Evolutionary conservation across 495 filamentous ascomycete species (phyloP), one percentile per base, ranked within the genome.

Genomic region (Thermothielavioides terrestris): DNA sequence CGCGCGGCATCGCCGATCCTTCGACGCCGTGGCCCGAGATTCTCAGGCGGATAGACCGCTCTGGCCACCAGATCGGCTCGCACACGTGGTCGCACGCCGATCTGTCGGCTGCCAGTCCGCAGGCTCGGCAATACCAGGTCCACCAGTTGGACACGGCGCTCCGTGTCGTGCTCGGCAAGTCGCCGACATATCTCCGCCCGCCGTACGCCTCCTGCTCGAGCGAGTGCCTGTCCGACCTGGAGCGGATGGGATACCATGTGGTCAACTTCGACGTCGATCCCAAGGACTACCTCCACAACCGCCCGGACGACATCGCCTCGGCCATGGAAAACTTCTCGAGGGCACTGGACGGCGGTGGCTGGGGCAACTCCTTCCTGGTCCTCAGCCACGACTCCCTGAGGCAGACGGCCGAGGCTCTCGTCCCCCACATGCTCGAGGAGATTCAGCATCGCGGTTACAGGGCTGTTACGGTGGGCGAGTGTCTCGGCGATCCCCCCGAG

Each of bases 381-480:
- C 59, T 67, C 46, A 43, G 41, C 18, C 71, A 73, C 48, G 70
- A 74, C 55, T 66, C 65, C 3, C 66, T 72, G 21, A 18, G 55
- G 45, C 39, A 64, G 36, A 73, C 71, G 1, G 65, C 68, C 8
- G 27, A 46, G 11, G 46, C 43, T 9, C 48, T 74, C 32, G 56
- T 60, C 6, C 47, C 28, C 0, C 59, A 50, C 49, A 67, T 72
- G 61, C 65, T 73, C 34, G 38, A 52, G 1, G 43, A 45, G 31
- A 56, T 58, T 8, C 30, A 40, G 22, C 17, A 50, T 4, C 30
- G 40, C 20, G 70, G 70, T 1, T 66, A 63, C 52, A 47, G 38
- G 32, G 57, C 64, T 23, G 78, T 80, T 20, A 77, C 77, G 22
- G 70, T 83, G 40, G 82, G 81, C 0, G 76, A 83, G 53, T 84